Conservation (phyloP, 495 filamentous ascomycete genomes). For the Schizothecium vesticola region DNA sequence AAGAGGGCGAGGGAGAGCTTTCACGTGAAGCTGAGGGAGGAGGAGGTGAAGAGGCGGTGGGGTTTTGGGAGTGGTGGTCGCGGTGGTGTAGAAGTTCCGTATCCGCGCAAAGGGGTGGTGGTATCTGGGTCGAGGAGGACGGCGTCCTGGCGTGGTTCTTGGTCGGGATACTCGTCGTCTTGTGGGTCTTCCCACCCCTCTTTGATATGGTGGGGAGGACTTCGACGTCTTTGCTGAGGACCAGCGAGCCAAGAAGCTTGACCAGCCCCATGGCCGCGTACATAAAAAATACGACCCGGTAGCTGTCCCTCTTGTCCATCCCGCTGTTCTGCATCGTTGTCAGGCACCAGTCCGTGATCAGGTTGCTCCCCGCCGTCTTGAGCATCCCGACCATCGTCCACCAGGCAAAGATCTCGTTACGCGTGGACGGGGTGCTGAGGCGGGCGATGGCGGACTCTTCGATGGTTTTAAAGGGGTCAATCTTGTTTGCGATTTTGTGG, state of each 20-base stretch:
- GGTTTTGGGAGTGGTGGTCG: not conserved
- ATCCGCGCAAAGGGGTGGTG: not conserved
- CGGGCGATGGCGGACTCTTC: slow-evolving; percentile 7
- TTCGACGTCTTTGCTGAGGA: not conserved
- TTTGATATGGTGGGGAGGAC: not conserved
- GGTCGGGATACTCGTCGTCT: not conserved
- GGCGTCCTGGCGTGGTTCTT: not conserved
- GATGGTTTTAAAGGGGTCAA: slow-evolving; percentile 6
- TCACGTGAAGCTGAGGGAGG: slow-evolving; percentile 1
- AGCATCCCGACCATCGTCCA: slow-evolving; percentile 4
- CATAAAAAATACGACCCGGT: slow-evolving; percentile 1
- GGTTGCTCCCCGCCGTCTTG: slow-evolving; percentile 2
- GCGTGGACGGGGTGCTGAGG: not conserved
- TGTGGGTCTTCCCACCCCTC: not conserved
- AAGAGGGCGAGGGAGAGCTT: slow-evolving; percentile 5
- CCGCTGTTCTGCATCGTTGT: not conserved
- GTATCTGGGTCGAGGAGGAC: not conserved
- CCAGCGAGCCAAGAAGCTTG: not conserved
- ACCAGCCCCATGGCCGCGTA: slow-evolving; percentile 4
- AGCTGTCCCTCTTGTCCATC: not conserved
- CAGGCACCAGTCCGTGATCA: not conserved
- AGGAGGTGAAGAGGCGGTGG: not conserved
- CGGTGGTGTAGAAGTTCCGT: not conserved
- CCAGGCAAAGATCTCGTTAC: slow-evolving; percentile 5
- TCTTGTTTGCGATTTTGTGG: not conserved